Conservation (phyloP, 768 basidiomycete genomes). For the Pleurotus salmoneostramineus region DNA sequence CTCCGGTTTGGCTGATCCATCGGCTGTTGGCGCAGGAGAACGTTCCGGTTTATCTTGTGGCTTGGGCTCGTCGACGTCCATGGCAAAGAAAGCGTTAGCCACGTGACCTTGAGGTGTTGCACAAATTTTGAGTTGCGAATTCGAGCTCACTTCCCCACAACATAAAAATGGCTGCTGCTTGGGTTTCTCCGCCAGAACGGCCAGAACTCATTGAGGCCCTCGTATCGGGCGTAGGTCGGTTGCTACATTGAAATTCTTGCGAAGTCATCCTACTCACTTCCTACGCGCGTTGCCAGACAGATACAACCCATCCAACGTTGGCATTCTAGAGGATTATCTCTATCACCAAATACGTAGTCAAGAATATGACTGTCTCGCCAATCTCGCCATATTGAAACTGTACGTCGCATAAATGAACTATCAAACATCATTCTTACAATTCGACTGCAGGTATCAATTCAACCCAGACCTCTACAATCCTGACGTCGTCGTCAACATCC, state of each 20-base stretch:
- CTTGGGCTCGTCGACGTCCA: background rate
- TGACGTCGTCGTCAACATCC: constrained; percentile 91
- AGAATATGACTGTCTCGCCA: constrained; percentile 93
- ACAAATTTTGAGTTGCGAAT: no score
- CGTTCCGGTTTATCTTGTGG: background rate
- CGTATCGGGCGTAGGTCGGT: constrained; percentile 84
- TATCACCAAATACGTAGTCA: constrained; percentile 89
- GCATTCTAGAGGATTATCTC: constrained; percentile 94
- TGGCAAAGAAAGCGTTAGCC: background rate
- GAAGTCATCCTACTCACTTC: background rate
- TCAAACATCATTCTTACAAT: constrained; percentile 9
- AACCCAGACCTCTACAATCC: constrained; percentile 91
- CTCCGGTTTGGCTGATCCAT: constrained; percentile 26
- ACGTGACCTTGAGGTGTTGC: background rate
- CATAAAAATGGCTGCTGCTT: constrained; percentile 53
- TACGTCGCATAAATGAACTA: constrained; percentile 19
- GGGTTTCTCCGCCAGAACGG: constrained; percentile 74
- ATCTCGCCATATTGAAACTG: constrained; percentile 93
- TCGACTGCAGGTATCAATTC: constrained; percentile 78
- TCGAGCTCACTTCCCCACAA: background rate
- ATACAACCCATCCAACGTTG: constrained; percentile 93
- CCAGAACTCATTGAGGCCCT: constrained; percentile 88
- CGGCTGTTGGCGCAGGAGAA: background rate
- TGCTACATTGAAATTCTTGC: constrained; percentile 1
- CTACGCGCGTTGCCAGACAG: constrained; percentile 57